Conservation (phyloP, 306 rosid genomes). For the Castanopsis chinensis region DNA sequence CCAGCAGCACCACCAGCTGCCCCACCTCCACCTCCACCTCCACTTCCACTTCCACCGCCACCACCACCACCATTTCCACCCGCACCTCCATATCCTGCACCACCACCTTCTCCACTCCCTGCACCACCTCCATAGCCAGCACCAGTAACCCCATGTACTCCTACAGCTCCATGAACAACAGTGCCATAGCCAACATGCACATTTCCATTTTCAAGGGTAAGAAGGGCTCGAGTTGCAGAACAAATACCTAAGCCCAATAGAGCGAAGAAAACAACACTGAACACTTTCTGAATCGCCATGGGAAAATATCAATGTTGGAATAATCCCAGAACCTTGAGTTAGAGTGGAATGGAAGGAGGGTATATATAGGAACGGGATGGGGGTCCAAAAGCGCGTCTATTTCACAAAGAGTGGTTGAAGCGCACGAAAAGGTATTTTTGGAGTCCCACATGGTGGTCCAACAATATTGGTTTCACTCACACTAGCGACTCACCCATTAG, state of each 20-base stretch:
- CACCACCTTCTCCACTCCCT: constrained; percentile 22
- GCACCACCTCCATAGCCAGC: constrained; percentile 29
- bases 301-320: constrained; percentile 8
- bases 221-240: constrained; percentile 56
- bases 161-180: constrained; percentile 5
- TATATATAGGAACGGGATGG: constrained; percentile 48
- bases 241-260: constrained; percentile 47
- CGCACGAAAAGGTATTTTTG: constrained; percentile 38
- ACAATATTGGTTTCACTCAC: constrained; percentile 17
- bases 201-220: constrained; percentile 29
- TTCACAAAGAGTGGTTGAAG: constrained; percentile 42
- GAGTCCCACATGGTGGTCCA: constrained; percentile 36
- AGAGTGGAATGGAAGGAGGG: constrained; percentile 17
- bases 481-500: constrained; percentile 16
- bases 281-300: constrained; percentile 47
- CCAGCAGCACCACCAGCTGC: constrained; percentile 31
- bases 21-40: constrained; percentile 33
- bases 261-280: constrained; percentile 35
- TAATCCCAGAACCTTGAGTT: constrained; percentile 19
- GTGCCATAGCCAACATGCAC: constrained; percentile 25
- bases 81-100: background rate
- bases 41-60: constrained; percentile 40
- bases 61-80: constrained; percentile 24
- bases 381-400: constrained; percentile 26
- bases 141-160: constrained; percentile 20